Base-by-base conservation (phyloP, 2,329 filamentous ascomycete species). In the Penicillium oxalicum region DNA sequence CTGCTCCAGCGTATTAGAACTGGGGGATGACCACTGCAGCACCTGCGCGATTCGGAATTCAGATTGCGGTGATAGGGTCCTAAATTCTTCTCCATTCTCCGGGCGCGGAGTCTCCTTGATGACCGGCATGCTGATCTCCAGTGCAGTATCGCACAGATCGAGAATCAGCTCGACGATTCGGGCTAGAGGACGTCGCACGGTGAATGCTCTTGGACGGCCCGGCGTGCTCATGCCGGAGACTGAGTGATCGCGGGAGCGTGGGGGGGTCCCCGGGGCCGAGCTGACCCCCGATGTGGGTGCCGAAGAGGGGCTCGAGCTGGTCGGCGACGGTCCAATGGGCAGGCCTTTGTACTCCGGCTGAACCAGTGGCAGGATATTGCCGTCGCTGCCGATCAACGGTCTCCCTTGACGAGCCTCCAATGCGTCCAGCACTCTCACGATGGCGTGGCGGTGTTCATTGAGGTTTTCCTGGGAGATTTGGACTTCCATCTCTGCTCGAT, bases 401-500 rank as follows among this genome's bases (percentile, higher is more conserved):
- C 77, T 49, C 75, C 73, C 69, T 63, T 62, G 73, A 58, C 63
- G 62, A 49, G 86, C 84, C 68, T 98, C 93, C 36, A 96, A 77
- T 18, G 88, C 88, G 71, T 98, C 94, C 9, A 98, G 78, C 7
- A 98, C 90, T 68, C 86, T 95, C 64, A 98, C 93, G 60, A 98
- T 95, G 35, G 87, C 81, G 68, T 95, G 91, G 5, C 93, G 86
- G 70, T 98, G 93, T 63, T 98, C 93, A 5, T 85, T 87, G 42
- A 98, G 75, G 53, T 82, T 89, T 64, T 98, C 93, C 63, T 98
- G 93, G 5, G 91, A 83, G 77, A 97, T 86, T 66, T 98, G 91
- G 4, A 98, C 90, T 60, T 97, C 91, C 88, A 96, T 94, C 67
- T 98, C 93, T 0, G 93, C 91, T 44, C 87, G 85, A 65, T 98